phyloP scores from a whole-genome alignment of 2,329 filamentous ascomycete genomes.

The Myriosclerotinia duriaeana region DNA sequence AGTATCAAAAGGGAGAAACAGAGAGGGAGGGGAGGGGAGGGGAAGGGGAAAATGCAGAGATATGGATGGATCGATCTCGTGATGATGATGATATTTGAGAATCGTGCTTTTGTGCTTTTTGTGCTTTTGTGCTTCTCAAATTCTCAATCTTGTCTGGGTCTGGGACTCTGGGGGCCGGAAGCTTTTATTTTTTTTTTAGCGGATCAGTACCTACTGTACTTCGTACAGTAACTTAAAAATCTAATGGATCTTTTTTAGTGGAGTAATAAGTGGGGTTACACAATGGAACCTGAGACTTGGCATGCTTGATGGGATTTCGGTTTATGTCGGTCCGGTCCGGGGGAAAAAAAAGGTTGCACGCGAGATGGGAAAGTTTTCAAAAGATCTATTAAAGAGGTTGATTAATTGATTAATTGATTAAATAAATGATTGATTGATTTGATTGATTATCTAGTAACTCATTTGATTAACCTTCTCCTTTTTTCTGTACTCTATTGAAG shows the following conservation, averaged over 20 bases:
- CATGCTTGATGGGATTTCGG: neutral
- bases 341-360: no score
- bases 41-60: neutral
- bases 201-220: constrained; percentile 8
- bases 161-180: constrained; percentile 9
- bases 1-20: neutral
- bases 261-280: no score
- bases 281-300: no score
- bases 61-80: constrained; percentile 12
- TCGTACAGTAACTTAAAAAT: no score
- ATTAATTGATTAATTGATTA: no score
- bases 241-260: no score
- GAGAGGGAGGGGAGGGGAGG: neutral
- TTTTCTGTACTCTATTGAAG: constrained; percentile 1
- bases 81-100: no score
- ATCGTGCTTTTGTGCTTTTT: neutral
- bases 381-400: no score
- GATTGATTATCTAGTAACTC: no score
- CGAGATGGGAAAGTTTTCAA: no score
- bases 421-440: no score
- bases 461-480: neutral
- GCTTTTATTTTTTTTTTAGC: constrained; percentile 12
- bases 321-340: neutral
- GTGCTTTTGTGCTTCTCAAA: neutral
- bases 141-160: no score